Evolutionary conservation across 768 basidiomycete genomes (phyloP), one percentile per base, ranked within the genome.

Genomic region (Suillus discolor): DNA sequence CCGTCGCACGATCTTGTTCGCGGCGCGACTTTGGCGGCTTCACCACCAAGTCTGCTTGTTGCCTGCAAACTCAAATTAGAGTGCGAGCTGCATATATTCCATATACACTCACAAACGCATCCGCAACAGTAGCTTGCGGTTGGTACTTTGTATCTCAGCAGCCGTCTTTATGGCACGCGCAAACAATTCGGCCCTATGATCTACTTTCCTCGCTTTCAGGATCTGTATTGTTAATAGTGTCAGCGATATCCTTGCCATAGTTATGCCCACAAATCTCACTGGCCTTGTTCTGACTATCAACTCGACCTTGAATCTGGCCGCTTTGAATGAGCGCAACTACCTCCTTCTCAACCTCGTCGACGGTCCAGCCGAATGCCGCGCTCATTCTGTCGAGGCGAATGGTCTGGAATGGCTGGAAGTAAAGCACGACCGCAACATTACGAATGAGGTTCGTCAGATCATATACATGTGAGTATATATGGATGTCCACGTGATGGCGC

Each of bases 211-310:
- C 25, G 93, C 91, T 71, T 87, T 84, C 61, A 97, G 76, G 20
- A 96, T 89, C 95, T 93, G 69, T 18, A 39, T 41, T 57, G 38
- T 63, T 9, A 11, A 42, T 20, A 9, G 20, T 31, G 9, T 60
- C 11, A 60, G 25, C 28, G 6, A 42, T 60, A 3, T 51, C 49
- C 11, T 28, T 25, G 18, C 3, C 6, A 42, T 12, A 60, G 7
- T 25, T 7, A 25, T 20, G 18, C 18, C 25, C 11, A 42, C 1
- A 60, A 28, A 1, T 7, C 4, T 41, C 12, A 69, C 77, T 49
- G 57, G 90, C 93, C 84, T 93, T 94, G 77, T 95, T 94, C 75
- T 92, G 90, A 71, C 92, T 91, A 74, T 98, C 96, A 20, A 97
- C 89, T 12, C 94, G 83, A 3, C 88, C 96, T 70, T 90, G 85